Base-by-base conservation (phyloP, 2,329 filamentous ascomycete genomes). In the Trichoderma gracile region DNA sequence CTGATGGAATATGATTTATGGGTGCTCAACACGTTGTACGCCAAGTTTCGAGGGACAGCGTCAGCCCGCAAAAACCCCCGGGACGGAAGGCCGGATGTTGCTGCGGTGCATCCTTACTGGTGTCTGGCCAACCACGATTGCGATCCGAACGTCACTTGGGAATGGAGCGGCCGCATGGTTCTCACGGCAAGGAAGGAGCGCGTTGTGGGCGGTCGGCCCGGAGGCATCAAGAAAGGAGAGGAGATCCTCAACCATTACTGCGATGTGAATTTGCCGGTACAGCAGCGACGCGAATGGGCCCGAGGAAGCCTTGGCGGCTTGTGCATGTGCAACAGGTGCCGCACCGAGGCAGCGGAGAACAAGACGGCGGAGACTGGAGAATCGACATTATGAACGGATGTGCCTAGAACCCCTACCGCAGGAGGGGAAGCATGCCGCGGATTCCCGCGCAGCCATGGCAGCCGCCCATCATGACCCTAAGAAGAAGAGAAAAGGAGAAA, bases 41-140 rank as follows among this genome's bases (percentile, higher is more conserved):
- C 91, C 68, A 98, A 98, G 75, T 96, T 97, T 76, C 86, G 95
- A 25, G 95, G 92, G 59, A 97, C 93, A 0, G 95, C 95, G 0
- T 96, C 92, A 2, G 94, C 93, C 5, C 86, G 91, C 45, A 89
- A 95, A 69, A 92, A 86, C 67, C 84, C 83, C 0, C 85, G 85
- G 70, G 91, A 94, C 67, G 91, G 93, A 3, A 86, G 91, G 10
- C 94, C 95, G 0, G 95, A 98, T 71, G 90, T 97, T 5, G 92
- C 92, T 30, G 94, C 94, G 30, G 93, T 98, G 30, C 93, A 98
- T 78, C 93, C 94, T 2, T 87, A 96, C 70, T 99, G 95, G 93
- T 98, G 93, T 77, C 82, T 98, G 33, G 93, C 94, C 30, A 99
- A 99, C 73, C 95, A 99, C 75, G 92, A 93, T 75, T 99, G 95